Percentiles rank a stretch among this genome's conserved stretches.
phyloP scores from a whole-genome alignment of 2,329 filamentous ascomycete species.

The Xylariaceae sp. region DNA sequence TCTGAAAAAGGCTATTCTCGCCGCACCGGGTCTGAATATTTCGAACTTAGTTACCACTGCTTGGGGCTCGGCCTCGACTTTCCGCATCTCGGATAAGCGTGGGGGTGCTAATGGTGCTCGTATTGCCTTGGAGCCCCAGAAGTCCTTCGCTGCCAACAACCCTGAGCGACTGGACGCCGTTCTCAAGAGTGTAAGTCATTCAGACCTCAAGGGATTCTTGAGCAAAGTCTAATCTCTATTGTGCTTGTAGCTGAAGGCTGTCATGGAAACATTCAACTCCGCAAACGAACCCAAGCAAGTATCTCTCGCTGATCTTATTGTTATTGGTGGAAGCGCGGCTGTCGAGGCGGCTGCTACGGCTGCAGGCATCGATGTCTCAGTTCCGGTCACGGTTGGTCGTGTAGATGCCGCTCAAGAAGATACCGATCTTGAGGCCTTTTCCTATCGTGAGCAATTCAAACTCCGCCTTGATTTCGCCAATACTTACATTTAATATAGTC shows the following conservation, averaged over 20 bases:
- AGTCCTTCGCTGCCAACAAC: conserved; percentile 73
- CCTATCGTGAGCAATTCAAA: conserved; percentile 37
- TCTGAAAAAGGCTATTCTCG: conserved; percentile 67
- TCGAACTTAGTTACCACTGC: conserved; percentile 63
- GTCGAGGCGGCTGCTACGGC: conserved; percentile 66
- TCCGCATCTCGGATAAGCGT: conserved; percentile 75
- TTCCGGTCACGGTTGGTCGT: conserved; percentile 72
- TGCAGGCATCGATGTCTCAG: conserved; percentile 47
- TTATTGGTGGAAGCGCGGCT: conserved; percentile 68
- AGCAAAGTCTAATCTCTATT: neutral
- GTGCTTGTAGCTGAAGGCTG: conserved; percentile 46
- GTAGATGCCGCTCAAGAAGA: conserved; percentile 69
- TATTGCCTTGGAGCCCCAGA: conserved; percentile 71
- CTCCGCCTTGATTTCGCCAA: neutral
- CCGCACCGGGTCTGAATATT: conserved; percentile 51
- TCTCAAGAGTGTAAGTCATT: conserved; percentile 40
- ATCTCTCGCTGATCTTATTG: conserved; percentile 73
- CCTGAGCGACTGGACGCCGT: conserved; percentile 62
- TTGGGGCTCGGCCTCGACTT: conserved; percentile 68
- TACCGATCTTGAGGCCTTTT: conserved; percentile 64
- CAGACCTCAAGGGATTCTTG: neutral
- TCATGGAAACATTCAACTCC: conserved; percentile 66
- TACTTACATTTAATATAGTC: conserved; percentile 32
- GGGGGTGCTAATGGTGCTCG: conserved; percentile 78
- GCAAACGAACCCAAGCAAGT: conserved; percentile 63